These are phyloP conservation scores for Penicillium samsonianum DNA, from an alignment of 495 filamentous ascomycete genomes.

Conservation along the genomic window DNA sequence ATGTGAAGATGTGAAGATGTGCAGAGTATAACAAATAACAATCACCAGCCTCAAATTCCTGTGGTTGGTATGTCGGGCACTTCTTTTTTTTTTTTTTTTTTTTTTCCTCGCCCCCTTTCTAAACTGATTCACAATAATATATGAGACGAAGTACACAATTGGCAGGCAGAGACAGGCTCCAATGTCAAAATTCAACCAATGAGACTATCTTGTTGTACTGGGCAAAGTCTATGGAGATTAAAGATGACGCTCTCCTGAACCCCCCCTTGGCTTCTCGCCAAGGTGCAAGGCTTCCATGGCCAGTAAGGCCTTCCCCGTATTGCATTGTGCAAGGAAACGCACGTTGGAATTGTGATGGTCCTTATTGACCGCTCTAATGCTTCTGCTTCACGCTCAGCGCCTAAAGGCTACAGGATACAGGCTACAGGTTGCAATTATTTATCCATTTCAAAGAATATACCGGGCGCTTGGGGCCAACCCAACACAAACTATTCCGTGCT, in stretches of 20 bases:
- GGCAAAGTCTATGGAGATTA: neutral
- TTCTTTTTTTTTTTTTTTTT: neutral
- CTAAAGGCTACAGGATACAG: neutral
- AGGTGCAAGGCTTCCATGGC: slow-evolving; percentile 3
- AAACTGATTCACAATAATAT: too few relatives aligned
- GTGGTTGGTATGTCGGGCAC: slow-evolving; percentile 11
- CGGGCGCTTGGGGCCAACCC: slow-evolving; percentile 10
- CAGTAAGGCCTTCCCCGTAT: slow-evolving; percentile 7
- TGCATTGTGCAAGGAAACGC: slow-evolving; percentile 23
- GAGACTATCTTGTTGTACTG: neutral
- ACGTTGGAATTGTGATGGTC: slow-evolving; percentile 6
- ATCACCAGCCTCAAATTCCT: slow-evolving; percentile 7
- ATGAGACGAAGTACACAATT: neutral
- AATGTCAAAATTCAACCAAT: slow-evolving; percentile 1
- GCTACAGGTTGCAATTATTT: neutral
- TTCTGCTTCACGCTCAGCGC: neutral
- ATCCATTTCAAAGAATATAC: slow-evolving; percentile 3
- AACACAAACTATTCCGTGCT: slow-evolving; percentile 12
- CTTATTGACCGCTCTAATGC: slow-evolving; percentile 8
- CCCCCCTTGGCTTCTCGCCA: neutral
- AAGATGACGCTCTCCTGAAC: slow-evolving; percentile 7
- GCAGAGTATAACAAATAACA: neutral
- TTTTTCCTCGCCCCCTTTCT: neutral
- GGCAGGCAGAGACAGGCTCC: slow-evolving; percentile 3
- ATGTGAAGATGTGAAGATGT: neutral